phyloP scores from a whole-genome alignment of 176 grass and related monocot species.

The Eragrostis curvula region DNA sequence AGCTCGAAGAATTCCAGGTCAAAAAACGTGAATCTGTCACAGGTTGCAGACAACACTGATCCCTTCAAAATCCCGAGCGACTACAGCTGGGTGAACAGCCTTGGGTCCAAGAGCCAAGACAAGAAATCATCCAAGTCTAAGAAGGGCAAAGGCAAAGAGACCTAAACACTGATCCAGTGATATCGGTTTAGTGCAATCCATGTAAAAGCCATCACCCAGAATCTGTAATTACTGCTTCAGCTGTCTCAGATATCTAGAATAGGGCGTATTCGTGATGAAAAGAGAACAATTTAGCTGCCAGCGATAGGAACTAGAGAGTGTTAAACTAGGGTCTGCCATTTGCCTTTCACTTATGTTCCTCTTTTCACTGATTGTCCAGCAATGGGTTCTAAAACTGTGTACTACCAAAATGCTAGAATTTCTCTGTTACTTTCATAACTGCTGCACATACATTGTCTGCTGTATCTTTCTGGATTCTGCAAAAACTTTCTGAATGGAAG shows the following conservation, averaged over 20 bases:
- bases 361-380: constrained; percentile 36
- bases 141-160: constrained; percentile 67
- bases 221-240: constrained; percentile 52
- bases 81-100: constrained; percentile 77
- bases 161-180: not conserved
- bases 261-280: not conserved
- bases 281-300: constrained; percentile 12
- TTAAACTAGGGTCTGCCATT: constrained; percentile 34
- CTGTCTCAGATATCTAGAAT: constrained; percentile 33
- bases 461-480: constrained; percentile 19
- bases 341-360: constrained; percentile 17
- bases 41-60: constrained; percentile 69
- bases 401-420: constrained; percentile 17
- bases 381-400: constrained; percentile 42
- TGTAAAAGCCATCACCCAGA: constrained; percentile 38
- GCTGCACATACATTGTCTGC: not conserved
- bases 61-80: constrained; percentile 80
- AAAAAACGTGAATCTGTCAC: constrained; percentile 73
- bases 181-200: constrained; percentile 14
- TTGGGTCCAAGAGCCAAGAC: constrained; percentile 65
- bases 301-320: constrained; percentile 1
- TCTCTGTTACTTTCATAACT: constrained; percentile 9
- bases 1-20: constrained; percentile 59
- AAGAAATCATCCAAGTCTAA: constrained; percentile 71
- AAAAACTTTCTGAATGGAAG: not conserved